Base-by-base conservation (phyloP, 768 basidiomycete genomes). In the Coprinopsis cinerea region DNA sequence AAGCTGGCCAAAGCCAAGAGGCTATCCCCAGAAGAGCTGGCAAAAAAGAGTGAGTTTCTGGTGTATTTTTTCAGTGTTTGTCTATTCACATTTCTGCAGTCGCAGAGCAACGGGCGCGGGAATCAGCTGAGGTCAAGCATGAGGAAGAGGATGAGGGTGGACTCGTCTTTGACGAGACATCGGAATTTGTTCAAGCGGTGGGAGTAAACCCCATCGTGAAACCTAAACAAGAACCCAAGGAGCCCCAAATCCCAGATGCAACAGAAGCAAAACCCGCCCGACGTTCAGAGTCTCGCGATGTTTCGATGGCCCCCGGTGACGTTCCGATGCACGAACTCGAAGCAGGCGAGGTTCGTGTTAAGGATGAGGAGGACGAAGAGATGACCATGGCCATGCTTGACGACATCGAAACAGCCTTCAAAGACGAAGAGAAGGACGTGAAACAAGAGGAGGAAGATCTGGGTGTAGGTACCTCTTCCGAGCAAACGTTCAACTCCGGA, bases 81-180 rank as follows among this genome's bases (percentile, higher is more conserved):
- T 14, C 25, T 5, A 35, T 15, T 25, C 46, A 15, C 17, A 43
- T 35, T 52, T 30, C 48, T 18, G 55, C 55, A 90, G 90, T 91
- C 61, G 77, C 80, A 17, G 77, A 78, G 57, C 76, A 85, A 57
- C 78, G 80, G 14, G 70, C 68, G 10, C 72, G 72, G 49, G 76
- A 85, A 47, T 78, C 78, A 42, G 36, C 39, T 18, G 70, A 76
- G n/a, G 62, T 59, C 25, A 67, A 68, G 14, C 64, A 63, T 4
- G 74, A 77, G 22, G 71, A 61, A 15, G 75, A 72, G 1, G 70
- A 58, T 3, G 78, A 73, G 20, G 73, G 65, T 17, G 87, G 86
- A 18, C 72, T 97, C 26, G 88, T 87, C 0, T 92, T 99, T 54
- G 94, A 98, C 61, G 94, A 97, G 57, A 98, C 95, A 0, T 92